phyloP scores from a whole-genome alignment of 176 grass and related monocot species.

The Chloris gayana region DNA sequence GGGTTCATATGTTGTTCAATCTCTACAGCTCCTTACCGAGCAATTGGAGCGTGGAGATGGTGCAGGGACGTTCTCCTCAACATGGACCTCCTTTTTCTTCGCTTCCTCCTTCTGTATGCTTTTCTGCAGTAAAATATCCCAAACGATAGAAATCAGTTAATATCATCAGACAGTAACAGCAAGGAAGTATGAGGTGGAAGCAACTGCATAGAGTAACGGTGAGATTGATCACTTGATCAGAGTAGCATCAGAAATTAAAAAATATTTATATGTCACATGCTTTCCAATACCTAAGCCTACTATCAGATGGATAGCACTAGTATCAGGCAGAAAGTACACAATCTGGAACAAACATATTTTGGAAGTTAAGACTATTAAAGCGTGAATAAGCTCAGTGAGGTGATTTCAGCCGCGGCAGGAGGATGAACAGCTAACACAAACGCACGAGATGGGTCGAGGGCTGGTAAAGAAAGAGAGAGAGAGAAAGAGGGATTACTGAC shows the following conservation, averaged over 20 bases:
- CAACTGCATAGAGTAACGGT: not conserved
- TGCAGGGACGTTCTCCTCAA: conserved; percentile 86
- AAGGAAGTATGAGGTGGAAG: not conserved
- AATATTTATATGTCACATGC: not conserved
- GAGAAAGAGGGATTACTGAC: conserved; percentile 34
- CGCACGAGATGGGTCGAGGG: too few species aligned
- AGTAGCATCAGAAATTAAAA: not conserved
- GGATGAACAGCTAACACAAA: too few species aligned
- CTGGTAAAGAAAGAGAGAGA: not conserved
- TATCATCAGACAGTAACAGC: not conserved
- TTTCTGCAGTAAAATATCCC: conserved; percentile 48
- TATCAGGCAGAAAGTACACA: not conserved
- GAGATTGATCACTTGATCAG: not conserved
- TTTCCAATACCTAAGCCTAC: not conserved
- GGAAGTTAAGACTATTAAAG: not conserved
- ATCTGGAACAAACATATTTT: not conserved
- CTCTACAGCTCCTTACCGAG: conserved; percentile 39
- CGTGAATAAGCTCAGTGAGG: too few species aligned
- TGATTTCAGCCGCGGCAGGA: too few species aligned
- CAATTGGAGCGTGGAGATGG: conserved; percentile 88
- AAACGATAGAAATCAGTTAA: conserved; percentile 5
- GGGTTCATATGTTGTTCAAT: not conserved
- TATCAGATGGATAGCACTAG: conserved; percentile 1
- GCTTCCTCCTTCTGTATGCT: conserved; percentile 95
- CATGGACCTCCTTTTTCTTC: conserved; percentile 96